phyloP scores from a whole-genome alignment of 768 basidiomycete species.

The Lactifluus volemus region DNA sequence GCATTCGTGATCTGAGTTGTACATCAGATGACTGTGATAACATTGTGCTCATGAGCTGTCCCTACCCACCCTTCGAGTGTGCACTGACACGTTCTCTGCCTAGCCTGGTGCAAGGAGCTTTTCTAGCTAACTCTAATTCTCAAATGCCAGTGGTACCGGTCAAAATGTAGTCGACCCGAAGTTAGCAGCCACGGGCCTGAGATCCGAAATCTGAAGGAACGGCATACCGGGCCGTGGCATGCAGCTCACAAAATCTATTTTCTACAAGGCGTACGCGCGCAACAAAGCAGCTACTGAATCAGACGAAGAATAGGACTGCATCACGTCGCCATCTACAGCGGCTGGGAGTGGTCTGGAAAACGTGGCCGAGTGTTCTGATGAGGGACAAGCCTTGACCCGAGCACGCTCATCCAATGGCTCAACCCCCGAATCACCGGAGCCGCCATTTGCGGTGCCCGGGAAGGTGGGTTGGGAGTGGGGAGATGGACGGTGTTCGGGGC shows the following conservation, averaged over 20 bases:
- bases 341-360: slow-evolving; percentile 30
- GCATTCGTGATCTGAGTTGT: too few species aligned
- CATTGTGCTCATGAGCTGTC: too few species aligned
- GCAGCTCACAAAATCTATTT: slow-evolving; percentile 10
- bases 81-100: too few species aligned
- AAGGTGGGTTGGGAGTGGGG: slow-evolving; percentile 9
- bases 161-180: too few species aligned
- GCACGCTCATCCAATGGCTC: slow-evolving; percentile 43
- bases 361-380: slow-evolving; percentile 72
- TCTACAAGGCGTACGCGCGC: neutral
- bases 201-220: too few species aligned
- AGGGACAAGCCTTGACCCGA: slow-evolving; percentile 81
- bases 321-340: slow-evolving; percentile 26
- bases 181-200: too few species aligned
- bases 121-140: too few species aligned
- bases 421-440: slow-evolving; percentile 1
- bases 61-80: too few species aligned
- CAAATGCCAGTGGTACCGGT: too few species aligned
- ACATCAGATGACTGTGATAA: too few species aligned
- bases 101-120: too few species aligned
- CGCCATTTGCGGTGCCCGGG: slow-evolving; percentile 21
- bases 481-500: neutral
- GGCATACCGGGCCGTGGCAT: slow-evolving; percentile 8
- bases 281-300: slow-evolving; percentile 23
- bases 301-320: slow-evolving; percentile 41